Conservation (phyloP, 2,329 filamentous ascomycete species). For the Dactylonectria estremocensis region DNA sequence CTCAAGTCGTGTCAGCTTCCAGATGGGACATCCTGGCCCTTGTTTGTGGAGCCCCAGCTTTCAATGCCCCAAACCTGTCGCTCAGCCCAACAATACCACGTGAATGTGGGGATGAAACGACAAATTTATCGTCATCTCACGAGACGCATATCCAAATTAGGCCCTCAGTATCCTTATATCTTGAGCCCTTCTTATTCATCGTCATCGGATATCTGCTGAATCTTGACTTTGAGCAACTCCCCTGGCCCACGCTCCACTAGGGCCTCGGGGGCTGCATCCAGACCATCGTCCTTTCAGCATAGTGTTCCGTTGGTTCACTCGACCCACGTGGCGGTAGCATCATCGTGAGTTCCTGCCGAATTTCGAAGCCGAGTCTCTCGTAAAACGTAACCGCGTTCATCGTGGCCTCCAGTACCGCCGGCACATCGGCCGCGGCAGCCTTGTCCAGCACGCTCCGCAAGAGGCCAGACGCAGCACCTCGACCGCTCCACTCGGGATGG, state of each 20-base stretch:
- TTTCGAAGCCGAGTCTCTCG: conserved; percentile 55
- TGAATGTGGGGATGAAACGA: conserved; percentile 43
- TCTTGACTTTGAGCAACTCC: background rate
- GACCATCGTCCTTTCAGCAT: conserved; percentile 55
- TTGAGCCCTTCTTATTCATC: conserved; percentile 27
- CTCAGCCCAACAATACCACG: conserved; percentile 38
- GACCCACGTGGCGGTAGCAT: conserved; percentile 50
- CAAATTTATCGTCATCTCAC: conserved; percentile 30
- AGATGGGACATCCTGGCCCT: conserved; percentile 22
- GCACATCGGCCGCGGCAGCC: conserved; percentile 51
- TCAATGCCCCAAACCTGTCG: conserved; percentile 28
- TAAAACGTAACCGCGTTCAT: conserved; percentile 57
- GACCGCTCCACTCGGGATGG: conserved; percentile 53
- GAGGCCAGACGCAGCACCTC: conserved; percentile 55
- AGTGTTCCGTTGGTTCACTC: conserved; percentile 50
- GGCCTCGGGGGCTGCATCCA: conserved; percentile 42
- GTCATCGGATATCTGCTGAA: conserved; percentile 14
- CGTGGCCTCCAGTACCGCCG: conserved; percentile 58
- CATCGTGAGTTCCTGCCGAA: conserved; percentile 53
- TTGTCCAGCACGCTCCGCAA: conserved; percentile 52
- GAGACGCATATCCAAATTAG: conserved; percentile 25
- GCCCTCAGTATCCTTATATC: conserved; percentile 11
- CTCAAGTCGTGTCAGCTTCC: background rate
- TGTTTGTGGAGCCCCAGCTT: conserved; percentile 33
- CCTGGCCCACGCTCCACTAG: conserved; percentile 23